Evolutionary conservation across 352 stramenopile genomes (phyloP), one percentile per base, ranked within the genome.

Genomic region (Phytophthora pseudosyringae): DNA sequence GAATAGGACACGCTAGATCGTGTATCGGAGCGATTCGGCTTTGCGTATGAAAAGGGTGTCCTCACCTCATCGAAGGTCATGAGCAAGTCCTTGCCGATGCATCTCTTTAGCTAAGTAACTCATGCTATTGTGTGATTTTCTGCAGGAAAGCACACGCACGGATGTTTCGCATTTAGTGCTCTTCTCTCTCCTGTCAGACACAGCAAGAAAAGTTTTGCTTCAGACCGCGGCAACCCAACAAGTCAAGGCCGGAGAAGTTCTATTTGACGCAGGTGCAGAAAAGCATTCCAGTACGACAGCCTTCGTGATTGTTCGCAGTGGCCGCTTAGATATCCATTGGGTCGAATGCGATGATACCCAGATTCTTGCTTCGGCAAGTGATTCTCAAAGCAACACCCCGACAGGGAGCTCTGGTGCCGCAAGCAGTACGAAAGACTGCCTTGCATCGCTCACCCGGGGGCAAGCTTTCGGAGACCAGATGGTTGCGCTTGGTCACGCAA

Each of bases 391-490:
- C 28, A 63, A 32, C 8, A 12, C 5, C 26, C 3, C 25, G 12
- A 5, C 11, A 12, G 21, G 7, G 36, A 35, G 6, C 41, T 12
- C 13, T 25, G 50, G 44, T 15, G 11, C 28, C 21, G 3, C 9
- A 16, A 47, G 8, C 13, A 48, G 25, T 43, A 55, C 21, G 16
- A 63, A 44, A 43, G 55, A 58, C 1, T 56, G 64, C 5, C 16
- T 89, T 0, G 73, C 50, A 4, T 71, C 67, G 0, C 53, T 90
- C 4, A 52, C 58, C 3, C 58, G 73, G 26, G 81, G 77, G 3
- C 81, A 88, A 29, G 75, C 73, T 0, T 76, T 89, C 21, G 81
- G 81, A 6, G 79, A 89, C 46, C 81, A 90, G 60, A 74, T 70
- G 33, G 21, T 89, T n/a, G 75, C 73, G 0, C 79, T 90, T 13